Evolutionary conservation across 257 asterid species (phyloP).

Genomic region (Cordia subcordata): DNA sequence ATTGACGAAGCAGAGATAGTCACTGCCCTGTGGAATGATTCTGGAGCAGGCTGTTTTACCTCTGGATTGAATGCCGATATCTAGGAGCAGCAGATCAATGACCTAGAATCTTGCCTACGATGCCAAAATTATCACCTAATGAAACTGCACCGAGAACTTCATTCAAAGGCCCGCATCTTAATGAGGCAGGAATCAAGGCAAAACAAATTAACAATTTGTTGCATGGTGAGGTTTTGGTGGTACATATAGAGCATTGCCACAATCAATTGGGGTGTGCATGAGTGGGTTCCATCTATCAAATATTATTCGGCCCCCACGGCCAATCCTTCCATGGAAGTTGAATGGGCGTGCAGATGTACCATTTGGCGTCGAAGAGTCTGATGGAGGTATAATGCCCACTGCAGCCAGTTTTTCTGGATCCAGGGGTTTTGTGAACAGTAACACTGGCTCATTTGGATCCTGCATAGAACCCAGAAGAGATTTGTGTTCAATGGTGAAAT

Average conservation of each 20-base stretch:
- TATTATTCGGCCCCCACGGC: conserved; percentile 90
- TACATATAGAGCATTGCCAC: conserved; percentile 46
- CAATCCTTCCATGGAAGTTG: conserved; percentile 67
- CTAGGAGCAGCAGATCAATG: too few species aligned
- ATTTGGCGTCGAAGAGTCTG: conserved; percentile 44
- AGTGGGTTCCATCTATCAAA: conserved; percentile 89
- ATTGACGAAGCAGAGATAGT: too few species aligned
- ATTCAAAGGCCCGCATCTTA: not conserved
- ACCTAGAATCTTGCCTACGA: too few species aligned
- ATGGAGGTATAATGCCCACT: conserved; percentile 80
- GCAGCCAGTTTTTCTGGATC: conserved; percentile 80
- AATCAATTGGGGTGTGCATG: conserved; percentile 59
- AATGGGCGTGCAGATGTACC: conserved; percentile 37
- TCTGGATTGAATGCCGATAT: too few species aligned
- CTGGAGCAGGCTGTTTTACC: too few species aligned
- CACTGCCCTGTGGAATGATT: too few species aligned
- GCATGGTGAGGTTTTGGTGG: conserved; percentile 63
- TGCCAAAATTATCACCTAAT: not conserved
- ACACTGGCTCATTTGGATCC: conserved; percentile 75
- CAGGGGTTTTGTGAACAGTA: conserved; percentile 79
- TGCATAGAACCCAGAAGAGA: conserved; percentile 25
- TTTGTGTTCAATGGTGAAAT: conserved; percentile 1
- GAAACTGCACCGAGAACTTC: not conserved
- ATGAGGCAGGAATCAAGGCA: not conserved
- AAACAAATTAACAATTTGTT: conserved; percentile 31